Evolutionary conservation across 2,329 filamentous ascomycete species (phyloP), one percentile per base, ranked within the genome.

Genomic region (Trichoderma oligosporum): DNA sequence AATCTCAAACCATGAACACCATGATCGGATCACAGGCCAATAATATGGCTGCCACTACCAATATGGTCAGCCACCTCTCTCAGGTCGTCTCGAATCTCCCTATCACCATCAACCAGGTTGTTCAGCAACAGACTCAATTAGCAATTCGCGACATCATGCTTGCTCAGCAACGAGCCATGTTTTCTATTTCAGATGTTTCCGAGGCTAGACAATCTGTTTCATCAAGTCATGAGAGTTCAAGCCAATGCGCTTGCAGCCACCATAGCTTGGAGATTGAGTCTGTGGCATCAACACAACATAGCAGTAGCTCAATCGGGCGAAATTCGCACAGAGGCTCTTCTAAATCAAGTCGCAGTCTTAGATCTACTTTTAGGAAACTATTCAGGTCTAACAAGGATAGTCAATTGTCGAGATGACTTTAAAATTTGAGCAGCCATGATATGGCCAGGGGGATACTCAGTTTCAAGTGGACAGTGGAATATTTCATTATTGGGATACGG

Each of bases 41-140:
- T 4, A 68, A 65, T 5, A 53, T 71, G 2, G 36, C 59, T 33
- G 44, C 58, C 6, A 57, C 61, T 1, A 49, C 61, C 1, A 59
- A 57, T 4, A 61, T 68, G 16, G 56, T 64, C 27, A 62, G 53
- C 9, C 61, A 65, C 1, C 61, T 71, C n/a, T 66, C 67, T 3
- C 59, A 67, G 11, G 39, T 65, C 3, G 49, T 66, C 31, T 46
- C 56, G 16, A 66, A 68, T 7, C 59, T 71, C 7, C 67, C 68
- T 2, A 20, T 42, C 2, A 62, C 61, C 25, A 60, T 70, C 54
- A 61, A 63, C 11, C 60, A 67, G n/a, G 63, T 64, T 4, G 63
- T 68, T 12, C 59, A 68, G 5, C 45, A 65, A 4, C 63, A 69
- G 1, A 57, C 61, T 11, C 55, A 63, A 18, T 33, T 46, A 5